Evolutionary conservation across 2,329 filamentous ascomycete species (phyloP), one percentile per base, ranked within the genome.

Genomic region (Pseudocercospora macadamiae): DNA sequence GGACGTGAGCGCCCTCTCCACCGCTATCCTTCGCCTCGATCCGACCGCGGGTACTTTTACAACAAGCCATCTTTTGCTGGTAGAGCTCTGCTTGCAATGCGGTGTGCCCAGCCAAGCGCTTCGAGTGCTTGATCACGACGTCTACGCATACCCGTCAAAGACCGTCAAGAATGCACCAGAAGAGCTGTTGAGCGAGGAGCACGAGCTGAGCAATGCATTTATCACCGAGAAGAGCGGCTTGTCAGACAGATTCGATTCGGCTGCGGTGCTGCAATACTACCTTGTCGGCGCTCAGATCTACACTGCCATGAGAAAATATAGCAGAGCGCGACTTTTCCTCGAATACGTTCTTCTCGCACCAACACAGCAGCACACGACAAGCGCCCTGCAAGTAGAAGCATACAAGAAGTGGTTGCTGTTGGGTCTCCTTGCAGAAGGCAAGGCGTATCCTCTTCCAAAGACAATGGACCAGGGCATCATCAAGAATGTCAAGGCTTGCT

Each of bases 371-470:
- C 81, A 85, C 32, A 80, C 86, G 10, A 93, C 88, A 73, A 88
- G 86, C 71, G 59, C 68, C 16, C 82, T 96, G 51, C 95, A 95
- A 89, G 80, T 89, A 3, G 91, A 96, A 65, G 90, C 91, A 4
- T 93, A 96, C 79, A 96, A 93, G 77, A 96, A 93, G 75, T 97
- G 91, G 89, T 72, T 96, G 7, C 77, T 99, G 14, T 82, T 92
- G 8, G 86, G 86, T 54, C 80, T 97, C 55, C 78, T 99, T 16
- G 80, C 84, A 5, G 78, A 86, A 54, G 93, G 92, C 64, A 84
- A 80, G 67, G 78, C 84, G 66, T 73, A 77, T 66, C 56, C 74
- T 0, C 71, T 85, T 8, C 89, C 90, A 0, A 78, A 81, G 36
- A 83, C 84, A 47, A 82, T 84, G 6, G 80, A 82, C 51, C 60